Percentiles rank a stretch among this genome's conserved stretches.
These are phyloP conservation scores for Eimeria falciformis DNA, from an alignment of 169 alveolate species.

Conservation along the genomic window DNA sequence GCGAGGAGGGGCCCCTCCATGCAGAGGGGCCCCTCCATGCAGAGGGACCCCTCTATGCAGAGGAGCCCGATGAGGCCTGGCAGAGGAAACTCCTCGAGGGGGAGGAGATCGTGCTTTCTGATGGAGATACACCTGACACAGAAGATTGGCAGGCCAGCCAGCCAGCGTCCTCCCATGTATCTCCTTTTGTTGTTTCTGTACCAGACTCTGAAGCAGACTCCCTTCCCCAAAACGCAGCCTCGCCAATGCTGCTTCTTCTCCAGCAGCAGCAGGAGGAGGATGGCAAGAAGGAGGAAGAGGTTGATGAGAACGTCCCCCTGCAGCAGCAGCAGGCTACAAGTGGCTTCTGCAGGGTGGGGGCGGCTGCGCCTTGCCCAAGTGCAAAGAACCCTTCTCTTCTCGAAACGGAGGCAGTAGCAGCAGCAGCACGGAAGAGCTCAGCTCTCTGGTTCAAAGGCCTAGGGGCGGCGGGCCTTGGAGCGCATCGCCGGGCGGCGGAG, in stretches of 20 bases:
- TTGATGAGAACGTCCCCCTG: not conserved
- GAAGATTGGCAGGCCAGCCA: not conserved
- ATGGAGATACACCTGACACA: not conserved
- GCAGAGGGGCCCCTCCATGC: not conserved
- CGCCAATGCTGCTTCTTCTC: not conserved
- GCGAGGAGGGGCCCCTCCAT: not conserved
- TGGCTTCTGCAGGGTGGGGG: too few species aligned
- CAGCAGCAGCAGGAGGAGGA: slow-evolving; percentile 49
- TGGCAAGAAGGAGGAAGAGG: not conserved
- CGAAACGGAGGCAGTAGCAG: slow-evolving; percentile 23
- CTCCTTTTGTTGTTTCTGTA: slow-evolving; percentile 18
- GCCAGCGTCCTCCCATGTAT: not conserved
- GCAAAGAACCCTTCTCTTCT: too few species aligned
- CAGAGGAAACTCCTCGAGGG: not conserved
- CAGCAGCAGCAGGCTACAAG: too few species aligned
- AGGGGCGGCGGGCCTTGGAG: slow-evolving; percentile 18
- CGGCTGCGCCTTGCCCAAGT: too few species aligned
- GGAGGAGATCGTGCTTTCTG: slow-evolving; percentile 20
- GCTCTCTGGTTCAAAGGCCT: slow-evolving; percentile 31
- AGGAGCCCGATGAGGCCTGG: slow-evolving; percentile 30
- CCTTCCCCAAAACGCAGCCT: not conserved
- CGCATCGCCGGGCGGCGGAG: slow-evolving; percentile 12
- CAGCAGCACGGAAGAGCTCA: slow-evolving; percentile 15
- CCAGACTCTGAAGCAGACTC: slow-evolving; percentile 1
- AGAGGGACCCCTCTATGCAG: slow-evolving; percentile 7